Conservation (phyloP, 2,329 filamentous ascomycete species). For the Penicillium sp. region DNA sequence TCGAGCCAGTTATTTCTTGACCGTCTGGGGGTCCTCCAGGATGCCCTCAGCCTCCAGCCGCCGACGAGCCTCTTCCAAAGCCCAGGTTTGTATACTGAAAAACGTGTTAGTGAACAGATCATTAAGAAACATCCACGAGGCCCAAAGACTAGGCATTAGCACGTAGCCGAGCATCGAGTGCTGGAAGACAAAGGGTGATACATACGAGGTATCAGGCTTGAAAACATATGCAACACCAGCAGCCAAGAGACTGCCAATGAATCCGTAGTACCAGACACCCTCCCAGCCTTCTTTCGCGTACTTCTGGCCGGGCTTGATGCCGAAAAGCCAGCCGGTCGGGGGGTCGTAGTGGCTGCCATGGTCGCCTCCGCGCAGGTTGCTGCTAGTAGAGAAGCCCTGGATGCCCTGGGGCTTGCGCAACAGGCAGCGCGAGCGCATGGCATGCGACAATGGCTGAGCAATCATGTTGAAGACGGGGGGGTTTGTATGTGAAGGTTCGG, state of each 20-base stretch:
- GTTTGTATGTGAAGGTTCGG: constrained; percentile 11
- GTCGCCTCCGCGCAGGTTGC: constrained; percentile 43
- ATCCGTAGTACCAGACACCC: constrained; percentile 77
- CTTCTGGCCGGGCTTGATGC: constrained; percentile 92
- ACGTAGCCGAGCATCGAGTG: not conserved
- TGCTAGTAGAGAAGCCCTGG: constrained; percentile 43
- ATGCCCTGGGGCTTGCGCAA: constrained; percentile 35
- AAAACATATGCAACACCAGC: constrained; percentile 82
- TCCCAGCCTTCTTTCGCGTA: constrained; percentile 97
- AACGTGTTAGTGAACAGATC: constrained; percentile 18
- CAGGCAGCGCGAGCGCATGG: constrained; percentile 41
- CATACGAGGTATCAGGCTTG: constrained; percentile 98
- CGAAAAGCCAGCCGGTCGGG: constrained; percentile 87
- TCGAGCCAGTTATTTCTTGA: constrained; percentile 46
- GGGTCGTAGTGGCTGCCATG: constrained; percentile 83
- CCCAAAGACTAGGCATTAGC: not conserved
- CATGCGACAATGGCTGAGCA: constrained; percentile 38
- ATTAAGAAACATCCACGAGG: not conserved
- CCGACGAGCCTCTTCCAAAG: constrained; percentile 91
- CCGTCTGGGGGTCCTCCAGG: constrained; percentile 68
- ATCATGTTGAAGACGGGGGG: constrained; percentile 36
- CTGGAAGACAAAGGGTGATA: constrained; percentile 32
- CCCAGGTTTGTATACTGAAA: constrained; percentile 95
- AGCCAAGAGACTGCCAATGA: constrained; percentile 72
- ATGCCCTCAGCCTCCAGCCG: constrained; percentile 95